These are phyloP conservation scores for Trametes cingulata DNA, from an alignment of 768 basidiomycete genomes.

Conservation along the genomic window DNA sequence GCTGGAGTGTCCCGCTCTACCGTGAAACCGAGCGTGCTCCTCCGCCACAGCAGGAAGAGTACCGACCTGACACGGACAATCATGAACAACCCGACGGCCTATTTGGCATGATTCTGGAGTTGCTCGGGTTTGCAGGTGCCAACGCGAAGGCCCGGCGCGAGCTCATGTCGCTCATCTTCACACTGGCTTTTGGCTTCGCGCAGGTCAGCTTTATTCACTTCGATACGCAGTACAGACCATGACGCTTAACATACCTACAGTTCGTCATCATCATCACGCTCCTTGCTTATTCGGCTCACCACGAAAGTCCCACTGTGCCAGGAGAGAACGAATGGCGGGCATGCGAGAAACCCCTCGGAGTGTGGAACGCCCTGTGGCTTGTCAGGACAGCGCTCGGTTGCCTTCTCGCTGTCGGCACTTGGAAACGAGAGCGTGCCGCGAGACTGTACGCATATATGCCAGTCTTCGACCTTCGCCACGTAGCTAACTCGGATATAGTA, in stretches of 20 bases:
- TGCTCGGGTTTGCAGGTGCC: conserved; percentile 53
- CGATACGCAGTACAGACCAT: conserved; percentile 2
- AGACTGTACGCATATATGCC: conserved; percentile 20
- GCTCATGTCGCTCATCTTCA: conserved; percentile 53
- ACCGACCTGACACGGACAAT: neutral
- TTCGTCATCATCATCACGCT: conserved; percentile 52
- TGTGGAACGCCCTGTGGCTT: conserved; percentile 69
- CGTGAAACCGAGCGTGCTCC: neutral
- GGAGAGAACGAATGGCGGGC: conserved; percentile 57
- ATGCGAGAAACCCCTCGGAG: conserved; percentile 64
- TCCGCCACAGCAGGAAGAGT: neutral
- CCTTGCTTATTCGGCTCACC: conserved; percentile 47
- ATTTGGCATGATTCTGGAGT: conserved; percentile 17
- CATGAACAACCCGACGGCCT: conserved; percentile 1
- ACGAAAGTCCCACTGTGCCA: conserved; percentile 45
- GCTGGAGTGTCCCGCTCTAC: conserved; percentile 2
- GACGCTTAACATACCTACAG: conserved; percentile 34
- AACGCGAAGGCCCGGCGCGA: conserved; percentile 53
- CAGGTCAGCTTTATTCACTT: conserved; percentile 54
- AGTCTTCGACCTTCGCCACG: too few species aligned
- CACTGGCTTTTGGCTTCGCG: conserved; percentile 47
- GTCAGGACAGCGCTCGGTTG: conserved; percentile 51
- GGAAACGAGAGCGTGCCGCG: conserved; percentile 31
- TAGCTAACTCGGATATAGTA: neutral
- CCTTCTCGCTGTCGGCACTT: conserved; percentile 59